Base-by-base conservation (phyloP, 805 yeast genomes). In the Starmera dryadoides region DNA sequence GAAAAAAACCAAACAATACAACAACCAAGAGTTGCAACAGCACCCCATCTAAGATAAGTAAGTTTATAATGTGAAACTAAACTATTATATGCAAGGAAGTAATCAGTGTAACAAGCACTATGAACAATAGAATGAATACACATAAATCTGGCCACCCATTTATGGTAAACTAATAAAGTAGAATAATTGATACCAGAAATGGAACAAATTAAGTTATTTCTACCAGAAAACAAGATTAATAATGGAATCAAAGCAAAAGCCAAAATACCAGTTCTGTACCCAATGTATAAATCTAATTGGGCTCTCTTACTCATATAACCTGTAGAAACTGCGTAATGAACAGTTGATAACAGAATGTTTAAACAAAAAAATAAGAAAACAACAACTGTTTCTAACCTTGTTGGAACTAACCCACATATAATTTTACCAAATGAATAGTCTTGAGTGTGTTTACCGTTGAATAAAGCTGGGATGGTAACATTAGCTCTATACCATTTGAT, bases 181-280 rank as follows among this genome's bases (percentile, higher is more conserved):
- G 80, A 63, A 48, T 73, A 79, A 4, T 77, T 65, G 68, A 86
- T 69, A 8, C 86, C 85, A 0, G 91, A 75, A 9, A 79, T 39
- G 49, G 61, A 62, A 42, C 70, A 73, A 44, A 84, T 54, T 29
- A 85, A 63, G 55, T 81, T 85, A 59, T 82, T 85, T 48, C 94
- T 64, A 11, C 87, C 84, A 6, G 86, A 81, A 53, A 84, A 77
- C 29, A 83, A 55, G 22, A 78, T 65, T 30, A 78, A 51, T 6
- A 71, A 48, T 1, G 93, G 91, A 38, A 79, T 39, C 30, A 58
- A 50, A 2, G 62, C 63, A 46, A 64, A 59, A 8, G 56, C 38
- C 2, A 53, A 29, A 1, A 51, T 28, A 12, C 51, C 56, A 5
- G 56, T 50, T 41, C 58, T 44, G 34, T 53, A 44, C 2, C 49